Evolutionary conservation across 2,329 filamentous ascomycete species (phyloP), one percentile per base, ranked within the genome.

Genomic region (Exophiala sp.): DNA sequence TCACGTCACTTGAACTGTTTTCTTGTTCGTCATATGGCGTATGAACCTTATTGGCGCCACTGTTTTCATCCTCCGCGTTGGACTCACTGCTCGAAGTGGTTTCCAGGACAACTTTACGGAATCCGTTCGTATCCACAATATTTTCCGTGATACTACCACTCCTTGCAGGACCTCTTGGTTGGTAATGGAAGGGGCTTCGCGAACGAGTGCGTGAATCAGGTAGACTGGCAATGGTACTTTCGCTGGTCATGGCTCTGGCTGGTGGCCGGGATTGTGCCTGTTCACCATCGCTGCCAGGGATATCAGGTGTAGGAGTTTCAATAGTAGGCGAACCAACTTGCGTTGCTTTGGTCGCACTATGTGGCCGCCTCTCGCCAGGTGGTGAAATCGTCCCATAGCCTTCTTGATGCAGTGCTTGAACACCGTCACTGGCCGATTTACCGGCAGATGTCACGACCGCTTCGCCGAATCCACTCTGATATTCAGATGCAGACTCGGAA

Each of bases 81-180:
- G 70, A 72, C 37, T 75, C 74, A 57, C 70, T 75, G 14, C 75
- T 77, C 58, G 77, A 81, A 21, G 76, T 84, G 2, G 82, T 82
- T 62, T 88, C 83, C 21, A 91, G 72, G 1, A 91, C 79, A 38
- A 88, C 79, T 68, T 91, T 91, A 56, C 81, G 80, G 45, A 89
- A 77, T 2, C 86, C 86, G 48, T 83, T 81, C 1, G 83, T 74
- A 62, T 90, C 83, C 48, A 89, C 72, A n/a, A 86, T 73, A 53
- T 85, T 86, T 66, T 90, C 85, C 0, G 85, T 88, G 60, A 90
- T 88, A 64, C 83, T 87, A 22, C 86, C 86, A 58, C 82, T 87
- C 49, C 85, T 76, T 4, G 82, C 81, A 3, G 74, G 72, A 7
- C 76, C 73, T 27, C 70, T 70, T 43, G 68, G 68, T 14, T 64